A percentile compares a stretch with the other conserved stretches of the same genome.
phyloP scores from a whole-genome alignment of 225 moss, liverwort and hornwort species.

The Physcomitrium patens region DNA sequence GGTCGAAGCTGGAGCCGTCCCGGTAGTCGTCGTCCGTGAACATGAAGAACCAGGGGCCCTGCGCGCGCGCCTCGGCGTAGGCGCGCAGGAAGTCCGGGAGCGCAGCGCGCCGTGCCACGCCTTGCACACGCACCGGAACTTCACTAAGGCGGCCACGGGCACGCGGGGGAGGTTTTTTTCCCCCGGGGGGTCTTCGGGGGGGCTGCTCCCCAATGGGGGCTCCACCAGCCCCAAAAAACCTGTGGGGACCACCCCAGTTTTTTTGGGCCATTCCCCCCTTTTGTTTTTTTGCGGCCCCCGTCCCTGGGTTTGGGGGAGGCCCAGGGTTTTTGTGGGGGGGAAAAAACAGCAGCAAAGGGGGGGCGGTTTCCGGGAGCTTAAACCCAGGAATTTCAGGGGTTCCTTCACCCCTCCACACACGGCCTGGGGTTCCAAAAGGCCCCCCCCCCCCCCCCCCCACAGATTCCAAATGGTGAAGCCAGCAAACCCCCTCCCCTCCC shows the following conservation, averaged over 20 bases:
- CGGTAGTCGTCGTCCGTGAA: slow-evolving; percentile 56
- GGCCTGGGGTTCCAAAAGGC: no score
- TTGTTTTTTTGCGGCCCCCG: slow-evolving; percentile 48
- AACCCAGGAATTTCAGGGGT: no score
- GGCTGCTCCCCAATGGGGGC: slow-evolving; percentile 42
- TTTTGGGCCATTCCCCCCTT: slow-evolving; percentile 48
- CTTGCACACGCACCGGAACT: slow-evolving; percentile 56
- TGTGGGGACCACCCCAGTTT: slow-evolving; percentile 15
- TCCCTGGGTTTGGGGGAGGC: slow-evolving; percentile 50
- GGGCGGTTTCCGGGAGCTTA: no score
- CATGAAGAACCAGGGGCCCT: slow-evolving; percentile 63
- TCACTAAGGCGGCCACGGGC: slow-evolving; percentile 55
- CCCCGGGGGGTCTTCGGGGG: slow-evolving; percentile 61
- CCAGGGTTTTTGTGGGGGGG: slow-evolving; percentile 28
- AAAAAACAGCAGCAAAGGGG: no score
- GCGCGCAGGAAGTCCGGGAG: slow-evolving; percentile 49
- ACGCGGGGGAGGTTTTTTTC: slow-evolving; percentile 50
- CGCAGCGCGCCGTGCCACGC: slow-evolving; percentile 47
- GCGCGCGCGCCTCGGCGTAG: slow-evolving; percentile 43
- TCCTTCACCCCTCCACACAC: no score
- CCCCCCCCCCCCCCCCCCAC: no score
- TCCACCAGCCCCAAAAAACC: slow-evolving; percentile 32
- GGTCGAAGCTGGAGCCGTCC: slow-evolving; percentile 55
- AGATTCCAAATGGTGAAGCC: no score
- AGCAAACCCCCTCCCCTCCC: no score